A percentile compares a stretch with the other conserved stretches of the same genome.
Conservation (phyloP, 805 yeast genomes). For the Candida sakaeoensis region DNA sequence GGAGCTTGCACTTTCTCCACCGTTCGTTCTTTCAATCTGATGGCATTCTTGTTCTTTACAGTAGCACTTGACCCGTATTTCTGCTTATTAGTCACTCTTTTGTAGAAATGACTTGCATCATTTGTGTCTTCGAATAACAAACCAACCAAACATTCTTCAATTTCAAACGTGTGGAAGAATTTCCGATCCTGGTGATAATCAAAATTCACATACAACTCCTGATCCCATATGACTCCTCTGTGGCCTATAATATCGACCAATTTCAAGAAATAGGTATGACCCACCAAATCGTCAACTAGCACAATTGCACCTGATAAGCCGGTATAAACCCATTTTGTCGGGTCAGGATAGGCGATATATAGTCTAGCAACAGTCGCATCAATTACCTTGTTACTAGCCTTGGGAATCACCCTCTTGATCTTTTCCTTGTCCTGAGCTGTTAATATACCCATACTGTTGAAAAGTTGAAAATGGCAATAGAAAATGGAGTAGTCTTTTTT, state of each 20-base stretch:
- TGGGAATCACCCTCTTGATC: conserved; percentile 85
- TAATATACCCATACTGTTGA: conserved; percentile 31
- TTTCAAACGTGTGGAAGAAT: conserved; percentile 91
- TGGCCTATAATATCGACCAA: conserved; percentile 80
- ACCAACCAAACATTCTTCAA: conserved; percentile 86
- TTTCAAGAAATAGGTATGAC: conserved; percentile 88
- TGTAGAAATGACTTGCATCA: conserved; percentile 84
- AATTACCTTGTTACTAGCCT: conserved; percentile 78
- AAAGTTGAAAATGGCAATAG: not conserved
- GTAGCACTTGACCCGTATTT: conserved; percentile 89
- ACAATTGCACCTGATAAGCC: conserved; percentile 86
- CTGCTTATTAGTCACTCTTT: conserved; percentile 67
- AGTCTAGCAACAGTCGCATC: conserved; percentile 89
- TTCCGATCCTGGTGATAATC: conserved; percentile 91
- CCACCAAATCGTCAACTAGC: conserved; percentile 87
- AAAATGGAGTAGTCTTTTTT: not conserved
- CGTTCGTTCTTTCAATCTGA: conserved; percentile 60
- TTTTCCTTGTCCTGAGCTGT: conserved; percentile 73
- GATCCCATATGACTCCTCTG: conserved; percentile 95
- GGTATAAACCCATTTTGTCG: conserved; percentile 77
- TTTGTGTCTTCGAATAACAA: conserved; percentile 81
- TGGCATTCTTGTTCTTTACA: conserved; percentile 78
- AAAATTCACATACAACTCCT: conserved; percentile 84
- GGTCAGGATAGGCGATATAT: conserved; percentile 86
- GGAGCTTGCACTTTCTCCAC: conserved; percentile 26